A percentile compares a stretch with the other conserved stretches of the same genome.
Evolutionary conservation across 2,329 filamentous ascomycete species (phyloP).

Genomic region (Calonectria naviculata): DNA sequence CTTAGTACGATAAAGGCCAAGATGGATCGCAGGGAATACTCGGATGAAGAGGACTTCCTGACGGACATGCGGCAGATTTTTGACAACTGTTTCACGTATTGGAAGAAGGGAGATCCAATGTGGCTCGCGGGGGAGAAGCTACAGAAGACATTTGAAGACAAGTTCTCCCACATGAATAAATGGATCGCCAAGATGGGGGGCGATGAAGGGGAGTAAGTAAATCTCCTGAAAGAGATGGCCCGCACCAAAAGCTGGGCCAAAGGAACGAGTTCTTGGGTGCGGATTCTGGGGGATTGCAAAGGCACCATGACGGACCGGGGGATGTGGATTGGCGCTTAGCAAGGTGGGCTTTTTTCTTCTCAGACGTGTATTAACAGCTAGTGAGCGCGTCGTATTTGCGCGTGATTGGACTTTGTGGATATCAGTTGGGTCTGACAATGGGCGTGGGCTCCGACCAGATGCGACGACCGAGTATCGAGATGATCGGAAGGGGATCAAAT

Average conservation of each 20-base stretch:
- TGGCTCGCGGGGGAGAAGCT: conserved; percentile 67
- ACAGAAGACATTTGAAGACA: conserved; percentile 69
- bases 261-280: not conserved
- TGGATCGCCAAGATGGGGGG: conserved; percentile 66
- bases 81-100: conserved; percentile 73
- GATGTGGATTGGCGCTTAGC: not conserved
- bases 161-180: conserved; percentile 68
- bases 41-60: conserved; percentile 63
- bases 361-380: not conserved
- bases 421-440: not conserved
- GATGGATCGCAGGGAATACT: conserved; percentile 66
- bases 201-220: conserved; percentile 47
- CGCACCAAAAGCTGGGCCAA: not conserved
- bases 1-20: conserved; percentile 69
- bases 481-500: not conserved
- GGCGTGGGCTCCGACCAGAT: not conserved
- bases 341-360: not conserved
- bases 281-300: not conserved
- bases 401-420: not conserved
- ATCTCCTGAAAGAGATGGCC: not conserved
- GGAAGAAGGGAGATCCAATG: conserved; percentile 66
- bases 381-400: not conserved
- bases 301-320: not conserved
- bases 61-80: conserved; percentile 72
- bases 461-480: not conserved